Percentiles rank a stretch among this genome's conserved stretches.
Evolutionary conservation across 2,329 filamentous ascomycete species (phyloP).

Genomic region (Diaporthe velutina): DNA sequence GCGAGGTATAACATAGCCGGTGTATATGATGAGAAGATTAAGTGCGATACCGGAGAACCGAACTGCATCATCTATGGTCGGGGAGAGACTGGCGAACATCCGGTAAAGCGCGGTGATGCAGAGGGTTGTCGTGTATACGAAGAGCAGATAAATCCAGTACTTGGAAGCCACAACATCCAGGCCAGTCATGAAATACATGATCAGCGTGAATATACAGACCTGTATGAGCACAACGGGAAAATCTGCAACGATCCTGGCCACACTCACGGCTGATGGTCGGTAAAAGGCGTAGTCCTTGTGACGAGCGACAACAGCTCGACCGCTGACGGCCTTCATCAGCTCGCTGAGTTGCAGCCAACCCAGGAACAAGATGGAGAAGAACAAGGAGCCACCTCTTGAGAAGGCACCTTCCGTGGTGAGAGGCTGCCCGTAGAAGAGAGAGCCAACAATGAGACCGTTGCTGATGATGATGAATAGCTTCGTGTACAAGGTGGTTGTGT

Average conservation of each 20-base stretch:
- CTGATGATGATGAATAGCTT: conserved; percentile 84
- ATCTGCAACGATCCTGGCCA: conserved; percentile 71
- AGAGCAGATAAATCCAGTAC: conserved; percentile 75
- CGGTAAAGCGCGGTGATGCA: conserved; percentile 71
- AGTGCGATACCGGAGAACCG: conserved; percentile 68
- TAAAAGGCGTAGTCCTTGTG: conserved; percentile 65
- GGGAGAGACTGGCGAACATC: conserved; percentile 69
- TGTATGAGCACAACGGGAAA: conserved; percentile 73
- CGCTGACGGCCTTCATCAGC: conserved; percentile 81
- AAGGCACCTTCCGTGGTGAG: conserved; percentile 74
- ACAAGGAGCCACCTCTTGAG: conserved; percentile 60
- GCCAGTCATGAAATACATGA: conserved; percentile 84
- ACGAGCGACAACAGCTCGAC: conserved; percentile 70
- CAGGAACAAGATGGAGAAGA: conserved; percentile 67
- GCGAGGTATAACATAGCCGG: conserved; percentile 73
- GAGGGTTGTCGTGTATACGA: conserved; percentile 70
- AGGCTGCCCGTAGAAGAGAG: conserved; percentile 79
- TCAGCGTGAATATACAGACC: conserved; percentile 75
- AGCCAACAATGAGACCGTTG: conserved; percentile 81
- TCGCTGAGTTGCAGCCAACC: conserved; percentile 80
- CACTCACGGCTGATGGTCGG: conserved; percentile 66
- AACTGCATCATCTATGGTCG: conserved; percentile 74
- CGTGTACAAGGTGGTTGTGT: conserved; percentile 80
- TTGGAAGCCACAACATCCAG: conserved; percentile 74
- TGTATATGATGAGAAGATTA: conserved; percentile 75